These are phyloP conservation scores for Beauveria sp. DNA, from an alignment of 2,329 filamentous ascomycete species.

Conservation along the genomic window DNA sequence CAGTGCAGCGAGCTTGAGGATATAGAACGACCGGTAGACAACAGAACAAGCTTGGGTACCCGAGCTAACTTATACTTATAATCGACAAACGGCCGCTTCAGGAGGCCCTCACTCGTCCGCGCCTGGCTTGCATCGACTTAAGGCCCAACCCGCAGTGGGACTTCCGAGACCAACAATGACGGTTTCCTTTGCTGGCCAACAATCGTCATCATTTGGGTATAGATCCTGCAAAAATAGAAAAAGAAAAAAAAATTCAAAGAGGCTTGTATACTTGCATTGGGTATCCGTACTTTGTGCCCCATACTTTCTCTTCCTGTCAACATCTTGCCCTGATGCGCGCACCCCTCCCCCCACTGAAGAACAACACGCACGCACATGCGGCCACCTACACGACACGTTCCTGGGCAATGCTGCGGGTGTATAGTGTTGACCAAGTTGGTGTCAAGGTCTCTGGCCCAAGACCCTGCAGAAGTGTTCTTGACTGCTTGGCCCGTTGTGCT, in stretches of 20 bases:
- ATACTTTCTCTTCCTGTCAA: slow-evolving; percentile 21
- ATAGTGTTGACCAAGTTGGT: slow-evolving; percentile 6
- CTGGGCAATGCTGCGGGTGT: slow-evolving; percentile 13
- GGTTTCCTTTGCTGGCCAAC: slow-evolving; percentile 9
- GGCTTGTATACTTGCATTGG: slow-evolving; percentile 31
- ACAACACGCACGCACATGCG: slow-evolving; percentile 11
- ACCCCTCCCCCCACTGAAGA: slow-evolving; percentile 11
- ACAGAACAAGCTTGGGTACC: slow-evolving; percentile 18
- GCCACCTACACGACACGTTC: slow-evolving; percentile 17
- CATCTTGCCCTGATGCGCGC: slow-evolving; percentile 21
- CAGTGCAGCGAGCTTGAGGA: background rate
- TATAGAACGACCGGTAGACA: background rate
- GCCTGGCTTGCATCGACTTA: slow-evolving; percentile 11
- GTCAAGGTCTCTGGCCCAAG: slow-evolving; percentile 17
- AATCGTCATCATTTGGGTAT: slow-evolving; percentile 7
- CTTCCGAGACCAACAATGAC: slow-evolving; percentile 12
- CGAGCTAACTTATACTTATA: slow-evolving; percentile 33
- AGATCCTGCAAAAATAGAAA: background rate
- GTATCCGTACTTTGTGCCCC: slow-evolving; percentile 32
- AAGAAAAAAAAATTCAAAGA: slow-evolving; percentile 17
- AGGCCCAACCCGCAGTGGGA: slow-evolving; percentile 12
- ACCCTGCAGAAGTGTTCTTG: slow-evolving; percentile 19
- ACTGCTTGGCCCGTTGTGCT: slow-evolving; percentile 6
- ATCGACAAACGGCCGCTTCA: slow-evolving; percentile 16
- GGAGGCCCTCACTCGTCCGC: slow-evolving; percentile 19